phyloP scores from a whole-genome alignment of 495 filamentous ascomycete species.

The Filosporella fistucella region DNA sequence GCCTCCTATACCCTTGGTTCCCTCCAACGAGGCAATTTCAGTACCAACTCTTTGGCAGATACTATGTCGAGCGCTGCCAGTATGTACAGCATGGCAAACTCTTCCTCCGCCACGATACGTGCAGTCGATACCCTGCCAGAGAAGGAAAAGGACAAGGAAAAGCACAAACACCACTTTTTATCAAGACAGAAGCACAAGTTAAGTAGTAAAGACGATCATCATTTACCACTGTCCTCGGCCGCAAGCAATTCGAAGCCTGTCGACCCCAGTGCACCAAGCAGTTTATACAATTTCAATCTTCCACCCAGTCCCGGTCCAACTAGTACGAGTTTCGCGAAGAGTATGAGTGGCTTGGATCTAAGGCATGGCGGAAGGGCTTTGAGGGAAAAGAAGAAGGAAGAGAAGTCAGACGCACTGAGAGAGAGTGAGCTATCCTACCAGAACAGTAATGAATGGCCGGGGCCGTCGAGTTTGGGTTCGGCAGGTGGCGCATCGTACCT shows the following conservation, averaged over 20 bases:
- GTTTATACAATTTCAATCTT: constrained; percentile 67
- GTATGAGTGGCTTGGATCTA: constrained; percentile 76
- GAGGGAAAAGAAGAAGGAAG: constrained; percentile 88
- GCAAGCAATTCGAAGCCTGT: constrained; percentile 83
- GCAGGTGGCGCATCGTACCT: constrained; percentile 26
- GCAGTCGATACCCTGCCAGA: constrained; percentile 35
- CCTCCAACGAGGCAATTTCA: constrained; percentile 66
- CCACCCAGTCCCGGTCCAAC: constrained; percentile 71
- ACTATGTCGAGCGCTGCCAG: constrained; percentile 55
- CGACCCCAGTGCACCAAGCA: constrained; percentile 79
- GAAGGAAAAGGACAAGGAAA: constrained; percentile 62
- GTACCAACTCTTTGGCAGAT: constrained; percentile 72
- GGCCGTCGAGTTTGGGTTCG: constrained; percentile 43
- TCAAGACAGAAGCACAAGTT: constrained; percentile 89
- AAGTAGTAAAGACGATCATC: constrained; percentile 75
- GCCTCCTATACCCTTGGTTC: constrained; percentile 46
- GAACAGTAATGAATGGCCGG: constrained; percentile 44
- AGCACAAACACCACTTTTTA: constrained; percentile 74
- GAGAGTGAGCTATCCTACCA: constrained; percentile 27
- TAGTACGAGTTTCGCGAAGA: constrained; percentile 66
- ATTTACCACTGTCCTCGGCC: constrained; percentile 79
- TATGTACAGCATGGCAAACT: constrained; percentile 79
- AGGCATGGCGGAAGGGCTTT: constrained; percentile 79
- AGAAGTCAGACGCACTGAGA: constrained; percentile 42
- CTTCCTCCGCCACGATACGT: constrained; percentile 74